Evolutionary conservation across 2,329 filamentous ascomycete species (phyloP), one percentile per base, ranked within the genome.

Genomic region (Penicillium sp.): DNA sequence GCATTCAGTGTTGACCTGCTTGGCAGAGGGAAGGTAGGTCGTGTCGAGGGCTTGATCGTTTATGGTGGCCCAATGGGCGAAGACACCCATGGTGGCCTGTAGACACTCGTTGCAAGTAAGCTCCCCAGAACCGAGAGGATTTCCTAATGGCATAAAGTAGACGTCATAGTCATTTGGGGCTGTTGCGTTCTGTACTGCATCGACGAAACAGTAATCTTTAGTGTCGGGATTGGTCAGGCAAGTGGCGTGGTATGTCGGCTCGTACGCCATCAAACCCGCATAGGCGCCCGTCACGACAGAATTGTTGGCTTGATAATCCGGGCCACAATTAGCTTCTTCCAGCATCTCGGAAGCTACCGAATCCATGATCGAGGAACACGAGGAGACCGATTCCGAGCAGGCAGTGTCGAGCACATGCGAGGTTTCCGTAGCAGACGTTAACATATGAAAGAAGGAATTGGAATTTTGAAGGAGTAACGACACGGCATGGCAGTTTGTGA

Each of bases 381-480:
- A 69, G 5, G 73, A 70, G 39, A 81, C 67, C 54, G 90, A 74
- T 44, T 83, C 82, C 3, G 73, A 72, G 65, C 93, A 98, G 7
- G 87, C 80, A 11, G 80, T 79, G 53, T 95, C 86, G 36, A 98
- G 80, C 14, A 86, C 82, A 46, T 81, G 79, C 1, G 88, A 87
- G 44, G 91, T 85, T 53, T 77, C 76, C 34, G 86, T 73, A 23
- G 84, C 73, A 4, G 86, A 85, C 58, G 80, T 83, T 47, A 84
- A 77, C 13, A 83, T 83, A 40, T 87, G 73, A 71, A 97, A 97
- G 70, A 96, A 95, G 27, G 81, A 80, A 36, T 76, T 79, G 7
- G 91, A 96, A 47, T 86, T 88, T 81, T 94, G 62, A 7, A 97
- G 73, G 50, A 97, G 78, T 55, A 95, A 74, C 1, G 90, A 95